phyloP scores from a whole-genome alignment of 1,284 basidiomycete species.

The Anthracocystis walkeri region DNA sequence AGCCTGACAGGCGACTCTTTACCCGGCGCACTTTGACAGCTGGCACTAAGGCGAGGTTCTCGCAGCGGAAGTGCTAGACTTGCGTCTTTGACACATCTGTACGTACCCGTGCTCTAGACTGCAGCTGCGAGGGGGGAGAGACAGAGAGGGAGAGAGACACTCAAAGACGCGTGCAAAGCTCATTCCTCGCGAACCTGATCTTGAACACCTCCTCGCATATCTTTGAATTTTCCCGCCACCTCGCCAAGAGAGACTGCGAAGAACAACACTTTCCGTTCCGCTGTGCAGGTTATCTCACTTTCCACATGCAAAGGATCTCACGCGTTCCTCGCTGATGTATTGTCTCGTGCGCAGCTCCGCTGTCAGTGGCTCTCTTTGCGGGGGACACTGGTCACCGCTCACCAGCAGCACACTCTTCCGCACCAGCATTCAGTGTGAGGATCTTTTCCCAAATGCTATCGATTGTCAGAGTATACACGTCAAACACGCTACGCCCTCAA shows the following conservation, averaged over 20 bases:
- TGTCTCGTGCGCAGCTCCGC: background rate
- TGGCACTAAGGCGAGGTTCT: slow-evolving; percentile 7
- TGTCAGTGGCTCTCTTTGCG: too few species aligned
- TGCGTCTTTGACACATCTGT: background rate
- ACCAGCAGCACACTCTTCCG: background rate
- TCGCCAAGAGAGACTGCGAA: too few species aligned
- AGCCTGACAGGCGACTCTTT: background rate
- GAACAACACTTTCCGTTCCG: slow-evolving; percentile 9
- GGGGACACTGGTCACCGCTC: background rate
- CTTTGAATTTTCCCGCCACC: background rate
- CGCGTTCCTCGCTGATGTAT: slow-evolving; percentile 16
- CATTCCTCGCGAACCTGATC: slow-evolving; percentile 23
- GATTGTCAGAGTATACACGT: slow-evolving; percentile 4
- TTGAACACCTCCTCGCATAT: slow-evolving; percentile 23
- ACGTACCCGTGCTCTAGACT: background rate
- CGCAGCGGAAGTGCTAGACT: background rate
- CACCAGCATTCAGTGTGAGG: background rate
- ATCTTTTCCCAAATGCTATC: background rate
- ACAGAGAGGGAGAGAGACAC: background rate
- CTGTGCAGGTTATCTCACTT: slow-evolving; percentile 15
- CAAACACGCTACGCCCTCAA: slow-evolving; percentile 6
- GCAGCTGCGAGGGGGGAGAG: slow-evolving; percentile 4
- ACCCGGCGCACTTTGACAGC: slow-evolving; percentile 2
- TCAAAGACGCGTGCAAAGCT: slow-evolving; percentile 9
- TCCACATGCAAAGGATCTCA: background rate